These are phyloP conservation scores for Paracorniculantispora psalliotae DNA, from an alignment of 2,329 filamentous ascomycete species.

Conservation along the genomic window DNA sequence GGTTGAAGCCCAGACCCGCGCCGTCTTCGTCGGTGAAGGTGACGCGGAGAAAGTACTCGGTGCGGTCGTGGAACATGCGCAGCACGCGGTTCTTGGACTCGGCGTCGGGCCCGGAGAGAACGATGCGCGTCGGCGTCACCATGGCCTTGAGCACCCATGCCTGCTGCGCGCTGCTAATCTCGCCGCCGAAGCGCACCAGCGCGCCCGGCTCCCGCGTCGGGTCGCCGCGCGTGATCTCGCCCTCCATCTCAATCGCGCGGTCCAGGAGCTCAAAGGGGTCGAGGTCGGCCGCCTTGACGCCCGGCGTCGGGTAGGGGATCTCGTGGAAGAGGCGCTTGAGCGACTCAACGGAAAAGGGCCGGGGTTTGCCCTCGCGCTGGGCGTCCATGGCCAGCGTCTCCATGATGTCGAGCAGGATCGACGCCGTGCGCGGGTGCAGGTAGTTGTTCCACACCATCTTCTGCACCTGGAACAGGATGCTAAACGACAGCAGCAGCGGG, in stretches of 20 bases:
- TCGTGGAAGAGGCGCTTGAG: constrained; percentile 47
- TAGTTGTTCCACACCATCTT: constrained; percentile 59
- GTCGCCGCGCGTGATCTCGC: constrained; percentile 25
- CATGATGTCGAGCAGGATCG: constrained; percentile 42
- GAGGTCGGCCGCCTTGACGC: constrained; percentile 39
- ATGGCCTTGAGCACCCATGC: constrained; percentile 49
- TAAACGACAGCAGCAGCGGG: constrained; percentile 40
- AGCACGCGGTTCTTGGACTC: constrained; percentile 68
- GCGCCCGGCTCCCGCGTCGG: constrained; percentile 17
- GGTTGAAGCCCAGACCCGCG: constrained; percentile 54
- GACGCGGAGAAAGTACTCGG: constrained; percentile 64
- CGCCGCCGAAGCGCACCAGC: constrained; percentile 21
- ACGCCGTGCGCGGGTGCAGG: constrained; percentile 50
- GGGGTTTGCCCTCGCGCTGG: constrained; percentile 20
- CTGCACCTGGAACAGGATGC: constrained; percentile 57
- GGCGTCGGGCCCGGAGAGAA: constrained; percentile 55
- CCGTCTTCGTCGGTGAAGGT: constrained; percentile 72
- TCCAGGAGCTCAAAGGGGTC: constrained; percentile 36
- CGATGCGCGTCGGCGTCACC: constrained; percentile 56
- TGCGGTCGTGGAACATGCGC: constrained; percentile 55
- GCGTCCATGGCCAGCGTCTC: constrained; percentile 24
- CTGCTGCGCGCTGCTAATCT: constrained; percentile 35
- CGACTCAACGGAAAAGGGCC: constrained; percentile 46
- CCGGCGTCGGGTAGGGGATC: constrained; percentile 51
- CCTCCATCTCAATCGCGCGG: constrained; percentile 37